phyloP scores from a whole-genome alignment of 176 grass and related monocot genomes.

The Chloris gayana region DNA sequence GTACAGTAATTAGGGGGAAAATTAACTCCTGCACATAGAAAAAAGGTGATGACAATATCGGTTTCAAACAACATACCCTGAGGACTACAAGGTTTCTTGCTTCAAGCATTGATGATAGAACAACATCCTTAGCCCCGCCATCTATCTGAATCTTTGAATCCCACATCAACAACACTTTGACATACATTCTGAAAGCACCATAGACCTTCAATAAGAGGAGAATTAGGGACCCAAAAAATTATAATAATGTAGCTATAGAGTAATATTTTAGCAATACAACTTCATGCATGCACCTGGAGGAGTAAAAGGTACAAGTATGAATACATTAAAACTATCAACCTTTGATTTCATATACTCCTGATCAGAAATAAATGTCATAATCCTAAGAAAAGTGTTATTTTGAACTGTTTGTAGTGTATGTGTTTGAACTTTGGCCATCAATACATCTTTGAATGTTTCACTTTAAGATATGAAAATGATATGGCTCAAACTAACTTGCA shows the following conservation, averaged over 20 bases:
- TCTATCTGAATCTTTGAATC: constrained; percentile 95
- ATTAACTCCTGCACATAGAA: constrained; percentile 36
- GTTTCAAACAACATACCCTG: constrained; percentile 61
- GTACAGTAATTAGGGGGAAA: constrained; percentile 40
- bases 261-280: background rate
- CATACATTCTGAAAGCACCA: constrained; percentile 97
- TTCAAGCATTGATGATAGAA: constrained; percentile 91
- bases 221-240: constrained; percentile 37
- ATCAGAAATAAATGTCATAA: background rate
- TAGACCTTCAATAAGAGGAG: constrained; percentile 76
- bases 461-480: background rate
- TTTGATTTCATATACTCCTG: background rate
- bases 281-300: background rate
- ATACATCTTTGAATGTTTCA: background rate
- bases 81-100: constrained; percentile 95
- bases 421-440: background rate
- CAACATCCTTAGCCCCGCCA: constrained; percentile 81
- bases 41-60: constrained; percentile 20
- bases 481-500: background rate
- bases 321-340: background rate
- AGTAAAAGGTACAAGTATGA: background rate
- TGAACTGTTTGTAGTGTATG: background rate
- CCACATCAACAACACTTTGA: constrained; percentile 99
- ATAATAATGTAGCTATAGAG: constrained; percentile 7
- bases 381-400: background rate